phyloP scores from a whole-genome alignment of 2,329 filamentous ascomycete genomes.

The Alternaria gansuensis region DNA sequence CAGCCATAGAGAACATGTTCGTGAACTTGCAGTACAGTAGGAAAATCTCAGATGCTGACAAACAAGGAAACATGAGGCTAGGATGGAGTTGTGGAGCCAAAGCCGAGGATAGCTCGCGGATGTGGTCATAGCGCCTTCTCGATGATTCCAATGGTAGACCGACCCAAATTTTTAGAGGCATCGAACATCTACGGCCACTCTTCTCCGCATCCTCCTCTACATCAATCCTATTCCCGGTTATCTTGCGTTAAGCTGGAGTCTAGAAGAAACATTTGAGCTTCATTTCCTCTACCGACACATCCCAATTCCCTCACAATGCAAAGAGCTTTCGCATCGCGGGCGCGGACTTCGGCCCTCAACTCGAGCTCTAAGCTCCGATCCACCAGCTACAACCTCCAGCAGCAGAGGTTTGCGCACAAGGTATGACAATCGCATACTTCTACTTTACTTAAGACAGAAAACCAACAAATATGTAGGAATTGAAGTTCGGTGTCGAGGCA shows the following conservation, averaged over 20 bases:
- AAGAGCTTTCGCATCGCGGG: slow-evolving; percentile 85
- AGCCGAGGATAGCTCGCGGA: slow-evolving; percentile 22
- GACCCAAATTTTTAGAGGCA: slow-evolving; percentile 23
- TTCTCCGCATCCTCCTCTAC: slow-evolving; percentile 34
- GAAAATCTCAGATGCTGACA: background rate
- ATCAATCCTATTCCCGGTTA: slow-evolving; percentile 42
- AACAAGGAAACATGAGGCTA: slow-evolving; percentile 6
- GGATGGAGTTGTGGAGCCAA: slow-evolving; percentile 14
- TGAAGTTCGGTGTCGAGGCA: slow-evolving; percentile 97
- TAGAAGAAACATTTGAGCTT: slow-evolving; percentile 46
- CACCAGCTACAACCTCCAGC: slow-evolving; percentile 75
- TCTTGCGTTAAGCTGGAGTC: slow-evolving; percentile 51
- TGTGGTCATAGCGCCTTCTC: slow-evolving; percentile 24
- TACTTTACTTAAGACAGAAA: background rate
- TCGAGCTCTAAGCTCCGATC: slow-evolving; percentile 62
- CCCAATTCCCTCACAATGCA: slow-evolving; percentile 74
- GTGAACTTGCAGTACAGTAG: background rate
- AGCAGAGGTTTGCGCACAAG: slow-evolving; percentile 98
- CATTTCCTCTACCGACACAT: slow-evolving; percentile 30
- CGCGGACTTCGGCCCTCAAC: slow-evolving; percentile 81
- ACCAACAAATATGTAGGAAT: slow-evolving; percentile 68
- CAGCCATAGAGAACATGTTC: background rate
- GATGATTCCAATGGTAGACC: slow-evolving; percentile 22
- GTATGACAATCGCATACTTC: slow-evolving; percentile 59
- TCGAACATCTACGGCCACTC: slow-evolving; percentile 17